phyloP scores from a whole-genome alignment of 1,284 basidiomycete genomes.

The Ceratobasidium sp. region DNA sequence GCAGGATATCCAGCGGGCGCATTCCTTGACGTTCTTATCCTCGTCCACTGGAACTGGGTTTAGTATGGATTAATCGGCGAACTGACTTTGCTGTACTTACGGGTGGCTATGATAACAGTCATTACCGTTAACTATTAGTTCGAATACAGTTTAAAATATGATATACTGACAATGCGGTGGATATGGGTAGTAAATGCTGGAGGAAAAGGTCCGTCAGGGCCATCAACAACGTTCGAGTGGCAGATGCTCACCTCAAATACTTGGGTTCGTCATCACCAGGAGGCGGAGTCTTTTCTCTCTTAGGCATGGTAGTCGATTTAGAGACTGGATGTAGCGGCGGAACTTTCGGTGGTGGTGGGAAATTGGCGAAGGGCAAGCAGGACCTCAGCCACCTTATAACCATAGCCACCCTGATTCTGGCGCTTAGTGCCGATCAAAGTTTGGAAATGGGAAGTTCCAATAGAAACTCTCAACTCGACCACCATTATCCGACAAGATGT shows the following conservation, averaged over 20 bases:
- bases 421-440: neutral
- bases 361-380: constrained; percentile 12
- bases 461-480: neutral
- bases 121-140: neutral
- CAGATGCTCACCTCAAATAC: constrained; percentile 15
- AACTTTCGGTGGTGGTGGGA: constrained; percentile 4
- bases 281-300: constrained; percentile 32
- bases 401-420: constrained; percentile 14
- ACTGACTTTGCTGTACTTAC: neutral
- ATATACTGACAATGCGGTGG: constrained; percentile 7
- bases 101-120: neutral
- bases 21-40: neutral
- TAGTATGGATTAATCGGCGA: neutral
- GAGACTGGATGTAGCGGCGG: neutral
- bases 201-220: neutral
- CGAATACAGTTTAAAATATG: neutral
- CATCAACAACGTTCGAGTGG: neutral
- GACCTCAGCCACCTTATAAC: constrained; percentile 23
- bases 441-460: neutral
- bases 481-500: neutral
- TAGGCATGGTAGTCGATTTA: neutral
- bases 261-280: constrained; percentile 27
- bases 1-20: constrained; percentile 28
- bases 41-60: constrained; percentile 4
- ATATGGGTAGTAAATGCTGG: constrained; percentile 24